Evolutionary conservation across 805 yeast species (phyloP).

Genomic region (Wickerhamiella nectarea): DNA sequence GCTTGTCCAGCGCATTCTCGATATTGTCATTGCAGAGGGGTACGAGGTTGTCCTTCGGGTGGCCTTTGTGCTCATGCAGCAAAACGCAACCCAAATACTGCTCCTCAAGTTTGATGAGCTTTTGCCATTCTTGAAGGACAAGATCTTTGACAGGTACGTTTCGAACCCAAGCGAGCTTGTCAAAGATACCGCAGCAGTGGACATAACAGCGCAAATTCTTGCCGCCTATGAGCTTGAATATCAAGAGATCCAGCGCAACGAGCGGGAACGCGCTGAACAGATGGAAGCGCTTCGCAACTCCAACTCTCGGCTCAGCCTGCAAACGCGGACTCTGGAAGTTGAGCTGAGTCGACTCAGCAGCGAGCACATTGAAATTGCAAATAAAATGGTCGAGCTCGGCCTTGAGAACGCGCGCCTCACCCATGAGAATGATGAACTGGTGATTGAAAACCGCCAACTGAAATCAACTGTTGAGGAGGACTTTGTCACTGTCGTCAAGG

Average conservation of each 20-base stretch:
- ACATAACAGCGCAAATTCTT: constrained; percentile 58
- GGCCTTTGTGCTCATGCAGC: constrained; percentile 65
- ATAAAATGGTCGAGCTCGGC: constrained; percentile 71
- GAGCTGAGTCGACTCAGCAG: constrained; percentile 54
- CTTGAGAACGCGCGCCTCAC: constrained; percentile 57
- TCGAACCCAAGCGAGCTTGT: constrained; percentile 59
- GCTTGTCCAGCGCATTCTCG: constrained; percentile 76
- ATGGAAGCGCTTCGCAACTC: constrained; percentile 43
- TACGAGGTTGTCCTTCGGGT: constrained; percentile 73
- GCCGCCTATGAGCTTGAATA: constrained; percentile 61
- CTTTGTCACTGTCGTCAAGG: constrained; percentile 12
- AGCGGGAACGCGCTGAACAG: constrained; percentile 50
- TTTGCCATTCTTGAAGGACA: constrained; percentile 64
- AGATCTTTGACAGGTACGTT: constrained; percentile 57
- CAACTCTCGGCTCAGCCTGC: constrained; percentile 61
- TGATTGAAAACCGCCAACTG: constrained; percentile 11
- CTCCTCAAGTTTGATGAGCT: constrained; percentile 61
- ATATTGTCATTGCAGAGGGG: constrained; percentile 83
- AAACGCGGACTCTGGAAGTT: constrained; percentile 58
- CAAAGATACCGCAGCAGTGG: constrained; percentile 59
- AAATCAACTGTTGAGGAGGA: constrained; percentile 11
- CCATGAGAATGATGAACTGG: constrained; percentile 58
- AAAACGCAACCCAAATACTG: constrained; percentile 47
- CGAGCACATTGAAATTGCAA: constrained; percentile 79
- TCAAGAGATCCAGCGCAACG: constrained; percentile 54